phyloP scores from a whole-genome alignment of 345 rosid genomes.

The Gossypium turneri region DNA sequence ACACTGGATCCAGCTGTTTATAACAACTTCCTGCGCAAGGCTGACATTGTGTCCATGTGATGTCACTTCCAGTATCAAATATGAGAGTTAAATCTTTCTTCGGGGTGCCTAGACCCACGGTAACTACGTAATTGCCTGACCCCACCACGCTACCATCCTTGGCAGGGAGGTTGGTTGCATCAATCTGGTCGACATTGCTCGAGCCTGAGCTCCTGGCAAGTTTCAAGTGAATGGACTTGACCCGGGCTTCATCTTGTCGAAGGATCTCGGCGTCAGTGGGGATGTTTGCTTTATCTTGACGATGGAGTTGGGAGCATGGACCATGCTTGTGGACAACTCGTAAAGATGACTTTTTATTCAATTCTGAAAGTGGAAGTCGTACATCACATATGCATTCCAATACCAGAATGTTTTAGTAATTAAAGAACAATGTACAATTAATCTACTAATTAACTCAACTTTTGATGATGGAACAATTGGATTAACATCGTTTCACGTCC shows the following conservation, averaged over 20 bases:
- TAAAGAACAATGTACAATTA: background rate
- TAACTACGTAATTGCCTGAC: conserved; percentile 47
- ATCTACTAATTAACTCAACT: background rate
- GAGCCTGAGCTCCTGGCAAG: conserved; percentile 23
- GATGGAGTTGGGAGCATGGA: conserved; percentile 41
- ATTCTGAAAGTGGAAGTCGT: conserved; percentile 19
- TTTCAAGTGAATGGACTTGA: conserved; percentile 50
- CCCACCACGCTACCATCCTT: conserved; percentile 54
- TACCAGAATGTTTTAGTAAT: background rate
- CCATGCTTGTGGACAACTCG: conserved; percentile 65
- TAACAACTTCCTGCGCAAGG: conserved; percentile 52
- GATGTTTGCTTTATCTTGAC: conserved; percentile 10
- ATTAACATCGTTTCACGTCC: background rate
- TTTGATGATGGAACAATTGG: background rate
- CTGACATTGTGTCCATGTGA: conserved; percentile 65
- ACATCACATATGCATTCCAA: background rate
- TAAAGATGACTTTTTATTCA: conserved; percentile 40
- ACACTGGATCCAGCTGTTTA: conserved; percentile 45
- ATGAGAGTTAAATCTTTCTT: conserved; percentile 40
- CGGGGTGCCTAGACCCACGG: conserved; percentile 61
- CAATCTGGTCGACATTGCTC: conserved; percentile 22
- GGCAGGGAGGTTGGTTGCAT: conserved; percentile 45
- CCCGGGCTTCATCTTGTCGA: conserved; percentile 55
- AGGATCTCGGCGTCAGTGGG: conserved; percentile 48
- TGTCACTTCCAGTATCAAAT: conserved; percentile 69